Conservation (phyloP, 1,139 yeast genomes). For the Kurtzmaniella quercitrusa region DNA sequence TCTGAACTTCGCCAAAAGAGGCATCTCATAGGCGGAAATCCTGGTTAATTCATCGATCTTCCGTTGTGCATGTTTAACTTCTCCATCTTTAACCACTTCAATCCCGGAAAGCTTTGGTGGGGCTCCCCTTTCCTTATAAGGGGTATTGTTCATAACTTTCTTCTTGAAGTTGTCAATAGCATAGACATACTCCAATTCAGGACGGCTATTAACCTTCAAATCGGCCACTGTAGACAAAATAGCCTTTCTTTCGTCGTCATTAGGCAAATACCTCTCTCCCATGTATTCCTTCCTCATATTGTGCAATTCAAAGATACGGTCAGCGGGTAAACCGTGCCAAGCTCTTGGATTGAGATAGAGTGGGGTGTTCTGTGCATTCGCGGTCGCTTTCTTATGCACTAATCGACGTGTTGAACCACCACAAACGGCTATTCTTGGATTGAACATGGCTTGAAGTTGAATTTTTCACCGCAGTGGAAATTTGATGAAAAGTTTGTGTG, state of each 20-base stretch:
- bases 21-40: conserved; percentile 88
- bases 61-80: conserved; percentile 34
- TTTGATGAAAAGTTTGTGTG: neutral
- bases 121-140: conserved; percentile 32
- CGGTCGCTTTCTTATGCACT: neutral
- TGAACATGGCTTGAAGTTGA: neutral
- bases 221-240: conserved; percentile 40
- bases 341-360: conserved; percentile 54
- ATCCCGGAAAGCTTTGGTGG: conserved; percentile 40
- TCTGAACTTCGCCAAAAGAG: conserved; percentile 72
- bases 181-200: conserved; percentile 40
- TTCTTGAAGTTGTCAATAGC: conserved; percentile 46
- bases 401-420: neutral
- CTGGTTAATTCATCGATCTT: conserved; percentile 55
- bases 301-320: conserved; percentile 57
- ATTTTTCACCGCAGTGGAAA: neutral
- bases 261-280: conserved; percentile 56
- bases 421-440: neutral
- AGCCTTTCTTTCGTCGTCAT: conserved; percentile 45
- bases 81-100: conserved; percentile 35
- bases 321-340: conserved; percentile 68
- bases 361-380: conserved; percentile 10
- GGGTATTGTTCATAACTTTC: conserved; percentile 42
- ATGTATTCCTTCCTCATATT: conserved; percentile 51
- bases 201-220: conserved; percentile 24